phyloP scores from a whole-genome alignment of 257 asterid genomes.

The Jacaranda mimosifolia region DNA sequence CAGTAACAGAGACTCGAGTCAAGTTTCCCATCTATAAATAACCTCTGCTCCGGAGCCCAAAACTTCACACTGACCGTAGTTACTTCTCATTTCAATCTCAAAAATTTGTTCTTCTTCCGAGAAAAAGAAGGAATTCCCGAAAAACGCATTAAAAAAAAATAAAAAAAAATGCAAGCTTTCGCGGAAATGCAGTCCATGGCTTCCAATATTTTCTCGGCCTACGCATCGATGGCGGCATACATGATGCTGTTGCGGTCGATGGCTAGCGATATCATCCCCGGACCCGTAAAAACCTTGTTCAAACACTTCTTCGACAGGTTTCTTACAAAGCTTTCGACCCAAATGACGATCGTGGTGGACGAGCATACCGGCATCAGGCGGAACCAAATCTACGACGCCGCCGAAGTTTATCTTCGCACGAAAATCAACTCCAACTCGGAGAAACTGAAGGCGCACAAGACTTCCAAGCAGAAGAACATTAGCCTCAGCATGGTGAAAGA shows the following conservation, averaged over 20 bases:
- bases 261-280: slow-evolving; percentile 66
- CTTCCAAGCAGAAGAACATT: slow-evolving; percentile 56
- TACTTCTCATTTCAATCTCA: background rate
- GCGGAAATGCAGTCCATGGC: slow-evolving; percentile 64
- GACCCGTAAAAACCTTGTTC: slow-evolving; percentile 43
- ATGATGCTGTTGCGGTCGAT: slow-evolving; percentile 76
- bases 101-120: background rate
- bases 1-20: background rate
- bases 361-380: slow-evolving; percentile 65
- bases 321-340: slow-evolving; percentile 40
- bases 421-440: slow-evolving; percentile 60
- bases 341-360: slow-evolving; percentile 67
- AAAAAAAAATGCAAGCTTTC: slow-evolving; percentile 49
- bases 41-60: background rate
- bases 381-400: slow-evolving; percentile 74
- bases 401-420: slow-evolving; percentile 71
- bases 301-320: slow-evolving; percentile 36
- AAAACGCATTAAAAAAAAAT: slow-evolving; percentile 26
- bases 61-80: background rate
- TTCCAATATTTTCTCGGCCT: slow-evolving; percentile 69
- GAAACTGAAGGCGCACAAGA: slow-evolving; percentile 59
- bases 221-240: slow-evolving; percentile 78
- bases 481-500: slow-evolving; percentile 62
- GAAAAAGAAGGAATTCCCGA: background rate
- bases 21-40: background rate